phyloP scores from a whole-genome alignment of 495 filamentous ascomycete species.

The Letharia columbiana region DNA sequence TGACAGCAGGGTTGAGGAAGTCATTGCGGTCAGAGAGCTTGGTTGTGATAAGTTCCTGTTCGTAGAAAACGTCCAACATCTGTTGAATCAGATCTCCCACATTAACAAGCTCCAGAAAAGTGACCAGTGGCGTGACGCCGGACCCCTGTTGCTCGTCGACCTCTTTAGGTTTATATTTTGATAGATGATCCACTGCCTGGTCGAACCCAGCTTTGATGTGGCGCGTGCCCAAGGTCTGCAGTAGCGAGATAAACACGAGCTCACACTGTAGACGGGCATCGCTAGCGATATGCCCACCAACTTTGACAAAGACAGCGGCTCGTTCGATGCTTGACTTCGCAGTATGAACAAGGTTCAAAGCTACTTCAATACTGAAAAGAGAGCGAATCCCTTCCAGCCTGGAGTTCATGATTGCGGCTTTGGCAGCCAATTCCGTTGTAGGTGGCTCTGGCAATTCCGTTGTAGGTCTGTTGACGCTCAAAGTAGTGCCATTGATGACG shows the following conservation, averaged over 20 bases:
- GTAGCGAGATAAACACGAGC: constrained; percentile 73
- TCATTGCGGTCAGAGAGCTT: constrained; percentile 87
- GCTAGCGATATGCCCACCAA: constrained; percentile 69
- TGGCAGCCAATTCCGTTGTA: constrained; percentile 86
- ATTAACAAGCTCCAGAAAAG: constrained; percentile 95
- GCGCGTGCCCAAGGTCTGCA: constrained; percentile 73
- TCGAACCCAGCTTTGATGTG: constrained; percentile 89
- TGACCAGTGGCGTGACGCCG: constrained; percentile 85
- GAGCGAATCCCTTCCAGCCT: constrained; percentile 86
- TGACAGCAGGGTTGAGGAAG: constrained; percentile 81
- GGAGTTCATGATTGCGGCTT: constrained; percentile 92
- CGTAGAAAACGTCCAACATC: constrained; percentile 99
- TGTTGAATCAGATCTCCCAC: constrained; percentile 97
- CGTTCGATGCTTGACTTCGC: constrained; percentile 89
- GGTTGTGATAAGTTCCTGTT: constrained; percentile 76
- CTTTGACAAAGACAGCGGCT: constrained; percentile 66
- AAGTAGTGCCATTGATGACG: constrained; percentile 28
- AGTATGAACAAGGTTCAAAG: constrained; percentile 74
- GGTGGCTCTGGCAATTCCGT: constrained; percentile 58
- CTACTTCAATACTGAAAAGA: constrained; percentile 93
- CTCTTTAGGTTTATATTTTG: constrained; percentile 83
- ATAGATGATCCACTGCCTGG: constrained; percentile 84
- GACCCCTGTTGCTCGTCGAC: constrained; percentile 59
- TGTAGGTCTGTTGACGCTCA: constrained; percentile 30
- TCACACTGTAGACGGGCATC: constrained; percentile 88